Evolutionary conservation across 1,284 basidiomycete species (phyloP), one percentile per base, ranked within the genome.

Genomic region (Porogramme epimiltina): DNA sequence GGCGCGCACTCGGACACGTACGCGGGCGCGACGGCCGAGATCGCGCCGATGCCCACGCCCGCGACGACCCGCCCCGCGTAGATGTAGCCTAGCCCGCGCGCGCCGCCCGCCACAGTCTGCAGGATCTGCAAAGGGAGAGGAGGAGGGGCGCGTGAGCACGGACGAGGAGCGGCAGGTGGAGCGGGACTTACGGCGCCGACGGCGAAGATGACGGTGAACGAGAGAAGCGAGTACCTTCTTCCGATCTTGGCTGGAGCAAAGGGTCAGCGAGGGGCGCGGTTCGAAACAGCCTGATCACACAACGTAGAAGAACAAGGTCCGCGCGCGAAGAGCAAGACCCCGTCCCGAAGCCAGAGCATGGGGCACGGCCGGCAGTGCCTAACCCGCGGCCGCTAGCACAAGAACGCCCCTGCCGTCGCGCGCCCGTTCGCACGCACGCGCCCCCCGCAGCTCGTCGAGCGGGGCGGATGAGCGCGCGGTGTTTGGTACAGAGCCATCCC

Each of bases 1-100:
- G 89, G 90, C 0, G 83, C 79, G 64, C 89, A 91, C 66, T 92
- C 90, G 1, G 86, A 85, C 1, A 91, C 88, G 62, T 81, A 92
- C 0, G 89, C 82, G 5, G 90, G 90, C 8, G 85, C 77, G 1
- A 89, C 84, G 61, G 79, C 78, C 2, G 79, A 85, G 47, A 86
- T 84, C 16, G 73, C 83, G 51, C 84, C 87, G 45, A 91, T 81
- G 23, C 87, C 87, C 24, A 90, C 54, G 54, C 87, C 87, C 42
- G 78, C 73, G 46, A 90, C 72, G 46, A 91, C 83, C 49, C 91
- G 83, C 20, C 90, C 89, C n/a, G 74, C 79, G 60, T 90, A 91
- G 53, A 91, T 88, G 63, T 82, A 79, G 16, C 71, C 71, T 9
- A 89, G 66, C 1, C 85, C 86, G 15, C 73, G 76, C 20, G 71